A percentile compares a stretch with the other conserved stretches of the same genome.
Evolutionary conservation across 176 grass and related monocot species (phyloP).

Genomic region (Carex pumila): DNA sequence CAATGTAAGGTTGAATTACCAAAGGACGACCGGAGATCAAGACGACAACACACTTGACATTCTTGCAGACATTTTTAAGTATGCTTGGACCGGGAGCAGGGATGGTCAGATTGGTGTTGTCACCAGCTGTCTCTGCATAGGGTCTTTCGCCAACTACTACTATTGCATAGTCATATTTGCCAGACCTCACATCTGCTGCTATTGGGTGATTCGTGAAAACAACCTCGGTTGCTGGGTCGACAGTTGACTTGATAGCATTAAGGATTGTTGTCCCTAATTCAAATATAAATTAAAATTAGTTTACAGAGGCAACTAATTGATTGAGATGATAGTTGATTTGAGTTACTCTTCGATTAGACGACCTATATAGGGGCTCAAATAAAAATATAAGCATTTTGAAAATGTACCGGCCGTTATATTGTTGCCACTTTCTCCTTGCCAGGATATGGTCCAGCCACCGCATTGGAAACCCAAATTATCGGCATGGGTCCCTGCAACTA

Average conservation of each 20-base stretch:
- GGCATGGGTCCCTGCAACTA: slow-evolving; percentile 61
- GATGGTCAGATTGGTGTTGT: slow-evolving; percentile 52
- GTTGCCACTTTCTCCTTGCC: slow-evolving; percentile 65
- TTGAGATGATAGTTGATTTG: neutral
- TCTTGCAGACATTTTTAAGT: slow-evolving; percentile 56
- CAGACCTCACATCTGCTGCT: slow-evolving; percentile 22
- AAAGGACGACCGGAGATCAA: slow-evolving; percentile 71
- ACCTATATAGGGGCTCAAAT: neutral
- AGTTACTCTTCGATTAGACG: neutral
- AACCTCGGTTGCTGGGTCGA: slow-evolving; percentile 34
- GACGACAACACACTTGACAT: slow-evolving; percentile 57
- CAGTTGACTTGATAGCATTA: slow-evolving; percentile 39
- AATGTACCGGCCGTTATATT: slow-evolving; percentile 45
- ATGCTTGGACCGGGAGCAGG: slow-evolving; percentile 44
- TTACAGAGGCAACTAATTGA: neutral
- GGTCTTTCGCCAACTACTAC: slow-evolving; percentile 50
- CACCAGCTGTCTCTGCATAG: slow-evolving; percentile 54
- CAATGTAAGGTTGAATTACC: slow-evolving; percentile 72
- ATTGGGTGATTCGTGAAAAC: slow-evolving; percentile 33
- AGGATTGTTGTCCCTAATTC: slow-evolving; percentile 52
- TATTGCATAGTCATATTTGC: slow-evolving; percentile 39
- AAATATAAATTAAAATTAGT: neutral
- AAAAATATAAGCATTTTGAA: neutral
- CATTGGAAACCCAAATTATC: slow-evolving; percentile 73
- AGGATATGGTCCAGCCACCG: slow-evolving; percentile 62